A percentile compares a stretch with the other conserved stretches of the same genome.
Conservation (phyloP, 2,329 filamentous ascomycete species). For the Colletotrichum musae region DNA sequence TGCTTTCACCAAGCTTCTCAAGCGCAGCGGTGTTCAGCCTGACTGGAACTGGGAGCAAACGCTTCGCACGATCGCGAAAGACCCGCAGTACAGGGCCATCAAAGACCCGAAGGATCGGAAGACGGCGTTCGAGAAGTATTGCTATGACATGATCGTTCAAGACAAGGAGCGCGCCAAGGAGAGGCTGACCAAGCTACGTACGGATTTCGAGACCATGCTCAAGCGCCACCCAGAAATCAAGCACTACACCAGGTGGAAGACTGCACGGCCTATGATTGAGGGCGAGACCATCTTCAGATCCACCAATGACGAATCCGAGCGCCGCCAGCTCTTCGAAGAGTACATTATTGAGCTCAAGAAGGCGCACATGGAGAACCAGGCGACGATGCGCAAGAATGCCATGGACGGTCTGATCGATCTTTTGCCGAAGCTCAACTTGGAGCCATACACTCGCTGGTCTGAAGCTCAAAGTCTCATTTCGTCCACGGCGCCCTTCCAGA, state of each 20-base stretch:
- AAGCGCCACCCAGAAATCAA: constrained; percentile 97
- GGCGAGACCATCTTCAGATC: constrained; percentile 96
- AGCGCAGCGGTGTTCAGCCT: constrained; percentile 86
- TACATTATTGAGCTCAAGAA: constrained; percentile 91
- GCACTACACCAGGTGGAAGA: constrained; percentile 97
- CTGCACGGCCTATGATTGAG: constrained; percentile 92
- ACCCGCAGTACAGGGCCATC: constrained; percentile 92
- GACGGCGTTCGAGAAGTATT: constrained; percentile 94
- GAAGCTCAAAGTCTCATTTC: constrained; percentile 89
- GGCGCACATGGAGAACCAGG: constrained; percentile 82
- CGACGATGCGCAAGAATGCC: constrained; percentile 80
- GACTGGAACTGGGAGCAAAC: constrained; percentile 96
- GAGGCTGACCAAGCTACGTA: constrained; percentile 88
- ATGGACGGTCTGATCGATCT: constrained; percentile 87
- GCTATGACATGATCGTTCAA: constrained; percentile 88
- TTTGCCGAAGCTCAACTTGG: constrained; percentile 84
- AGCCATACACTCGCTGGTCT: constrained; percentile 95
- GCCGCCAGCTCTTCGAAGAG: constrained; percentile 92
- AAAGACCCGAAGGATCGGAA: constrained; percentile 94
- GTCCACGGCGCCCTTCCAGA: constrained; percentile 81
- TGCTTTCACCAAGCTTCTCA: constrained; percentile 92
- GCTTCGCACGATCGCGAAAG: constrained; percentile 87
- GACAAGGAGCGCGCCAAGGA: constrained; percentile 97
- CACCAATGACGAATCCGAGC: constrained; percentile 88
- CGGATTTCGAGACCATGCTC: constrained; percentile 96